Conservation (phyloP, 305 asterid species). For the Fraxinus velutina region DNA sequence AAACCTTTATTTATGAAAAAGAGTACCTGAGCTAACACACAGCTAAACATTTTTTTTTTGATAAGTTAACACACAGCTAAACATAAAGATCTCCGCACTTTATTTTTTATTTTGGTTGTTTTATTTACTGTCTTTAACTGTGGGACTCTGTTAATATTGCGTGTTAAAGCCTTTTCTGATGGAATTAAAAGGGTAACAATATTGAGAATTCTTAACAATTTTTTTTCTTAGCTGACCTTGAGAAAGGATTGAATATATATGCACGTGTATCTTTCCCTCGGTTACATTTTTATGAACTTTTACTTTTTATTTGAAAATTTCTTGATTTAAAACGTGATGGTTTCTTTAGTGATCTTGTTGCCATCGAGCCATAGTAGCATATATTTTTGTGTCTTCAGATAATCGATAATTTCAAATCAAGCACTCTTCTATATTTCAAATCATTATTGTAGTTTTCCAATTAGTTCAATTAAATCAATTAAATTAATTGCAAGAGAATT, state of each 20-base stretch:
- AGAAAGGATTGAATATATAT: not conserved
- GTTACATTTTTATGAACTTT: not conserved
- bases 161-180: not conserved
- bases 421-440: not conserved
- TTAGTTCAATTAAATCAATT: not conserved
- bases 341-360: not conserved
- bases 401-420: not conserved
- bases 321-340: not conserved
- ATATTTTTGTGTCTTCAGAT: not conserved
- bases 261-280: not conserved
- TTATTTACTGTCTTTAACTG: not conserved
- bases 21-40: not conserved
- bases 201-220: not conserved
- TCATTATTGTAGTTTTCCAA: not conserved
- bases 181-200: not conserved
- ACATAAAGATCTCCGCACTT: constrained; percentile 8
- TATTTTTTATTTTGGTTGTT: not conserved
- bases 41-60: not conserved
- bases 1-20: not conserved
- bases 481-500: not conserved
- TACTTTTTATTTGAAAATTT: not conserved
- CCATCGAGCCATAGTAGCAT: not conserved
- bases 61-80: not conserved
- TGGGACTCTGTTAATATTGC: not conserved
- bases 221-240: not conserved